Percentiles rank a stretch among this genome's conserved stretches.
These are phyloP conservation scores for Diaporthe amygdali DNA, from an alignment of 2,329 filamentous ascomycete species.

Conservation along the genomic window DNA sequence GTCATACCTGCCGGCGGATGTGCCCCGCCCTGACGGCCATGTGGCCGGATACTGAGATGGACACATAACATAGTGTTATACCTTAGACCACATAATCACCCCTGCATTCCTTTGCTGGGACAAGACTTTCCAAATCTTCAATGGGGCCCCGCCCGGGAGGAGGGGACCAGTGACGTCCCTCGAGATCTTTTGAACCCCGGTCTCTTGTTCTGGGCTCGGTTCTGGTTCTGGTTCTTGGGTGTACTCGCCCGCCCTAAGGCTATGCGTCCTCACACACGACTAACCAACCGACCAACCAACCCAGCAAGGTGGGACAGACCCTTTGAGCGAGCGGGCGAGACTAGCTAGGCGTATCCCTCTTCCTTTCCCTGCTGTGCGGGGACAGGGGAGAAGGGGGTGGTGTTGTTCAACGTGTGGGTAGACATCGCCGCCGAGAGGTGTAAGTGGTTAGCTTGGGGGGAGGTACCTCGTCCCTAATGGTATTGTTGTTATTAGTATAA, in stretches of 20 bases:
- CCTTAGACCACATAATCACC: slow-evolving; percentile 14
- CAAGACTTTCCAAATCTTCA: slow-evolving; percentile 15
- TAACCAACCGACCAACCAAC: background rate
- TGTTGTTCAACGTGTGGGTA: background rate
- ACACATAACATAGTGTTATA: background rate
- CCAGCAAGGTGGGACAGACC: background rate
- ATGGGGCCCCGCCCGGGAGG: background rate
- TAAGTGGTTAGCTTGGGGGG: background rate
- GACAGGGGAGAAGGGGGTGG: slow-evolving; percentile 2
- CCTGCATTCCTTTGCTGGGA: slow-evolving; percentile 24
- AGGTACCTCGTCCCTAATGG: background rate
- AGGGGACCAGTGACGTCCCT: slow-evolving; percentile 15
- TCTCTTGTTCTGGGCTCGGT: background rate
- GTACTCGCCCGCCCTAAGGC: slow-evolving; percentile 16
- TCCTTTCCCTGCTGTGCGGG: background rate
- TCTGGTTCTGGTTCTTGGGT: background rate
- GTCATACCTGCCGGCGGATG: slow-evolving; percentile 40
- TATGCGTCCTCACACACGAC: slow-evolving; percentile 21
- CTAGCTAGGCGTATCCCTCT: background rate
- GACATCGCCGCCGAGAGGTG: background rate
- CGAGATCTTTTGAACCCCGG: slow-evolving; percentile 15
- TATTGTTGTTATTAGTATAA: slow-evolving; percentile 1
- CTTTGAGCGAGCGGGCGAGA: background rate
- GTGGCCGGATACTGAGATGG: slow-evolving; percentile 1
- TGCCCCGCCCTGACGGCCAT: slow-evolving; percentile 18